phyloP scores from a whole-genome alignment of 139 green algal genomes.

The Medakamo hakoo region DNA sequence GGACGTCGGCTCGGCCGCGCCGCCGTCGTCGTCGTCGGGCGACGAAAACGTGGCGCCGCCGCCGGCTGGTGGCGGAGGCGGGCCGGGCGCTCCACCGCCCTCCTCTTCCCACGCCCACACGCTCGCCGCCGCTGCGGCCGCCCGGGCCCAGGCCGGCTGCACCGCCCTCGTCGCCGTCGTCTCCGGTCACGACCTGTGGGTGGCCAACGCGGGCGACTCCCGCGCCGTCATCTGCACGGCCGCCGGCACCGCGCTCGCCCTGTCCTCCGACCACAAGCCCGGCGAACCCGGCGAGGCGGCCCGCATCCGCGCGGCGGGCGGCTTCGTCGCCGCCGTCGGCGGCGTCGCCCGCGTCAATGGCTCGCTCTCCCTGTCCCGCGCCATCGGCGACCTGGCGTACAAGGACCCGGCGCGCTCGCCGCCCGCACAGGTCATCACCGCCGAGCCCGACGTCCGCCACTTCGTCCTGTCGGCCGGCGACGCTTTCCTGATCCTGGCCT shows the following conservation, averaged over 20 bases:
- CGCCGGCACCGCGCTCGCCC: constrained; percentile 32
- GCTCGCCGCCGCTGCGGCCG: neutral
- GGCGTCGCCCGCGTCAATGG: constrained; percentile 66
- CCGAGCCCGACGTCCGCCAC: constrained; percentile 44
- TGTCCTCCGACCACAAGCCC: constrained; percentile 75
- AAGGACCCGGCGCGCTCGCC: constrained; percentile 46
- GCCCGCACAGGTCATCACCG: constrained; percentile 61
- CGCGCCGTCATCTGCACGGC: constrained; percentile 56
- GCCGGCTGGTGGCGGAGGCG: too few relatives aligned
- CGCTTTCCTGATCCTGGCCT: constrained; percentile 81
- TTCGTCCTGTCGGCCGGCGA: constrained; percentile 43
- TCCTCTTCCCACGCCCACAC: neutral
- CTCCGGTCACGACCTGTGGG: constrained; percentile 43
- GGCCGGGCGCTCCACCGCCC: too few relatives aligned
- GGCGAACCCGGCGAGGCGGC: constrained; percentile 46
- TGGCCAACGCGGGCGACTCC: constrained; percentile 83
- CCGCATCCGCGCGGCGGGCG: constrained; percentile 68
- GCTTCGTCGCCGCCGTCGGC: constrained; percentile 33
- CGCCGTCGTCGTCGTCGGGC: too few relatives aligned
- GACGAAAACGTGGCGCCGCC: too few relatives aligned
- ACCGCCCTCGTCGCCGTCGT: constrained; percentile 78
- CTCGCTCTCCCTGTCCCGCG: constrained; percentile 86
- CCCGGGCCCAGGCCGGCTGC: constrained; percentile 43
- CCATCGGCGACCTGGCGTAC: constrained; percentile 92
- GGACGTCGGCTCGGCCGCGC: too few relatives aligned